A percentile compares a stretch with the other conserved stretches of the same genome.
Evolutionary conservation across 768 basidiomycete genomes (phyloP).

Genomic region (Suillus americanus): DNA sequence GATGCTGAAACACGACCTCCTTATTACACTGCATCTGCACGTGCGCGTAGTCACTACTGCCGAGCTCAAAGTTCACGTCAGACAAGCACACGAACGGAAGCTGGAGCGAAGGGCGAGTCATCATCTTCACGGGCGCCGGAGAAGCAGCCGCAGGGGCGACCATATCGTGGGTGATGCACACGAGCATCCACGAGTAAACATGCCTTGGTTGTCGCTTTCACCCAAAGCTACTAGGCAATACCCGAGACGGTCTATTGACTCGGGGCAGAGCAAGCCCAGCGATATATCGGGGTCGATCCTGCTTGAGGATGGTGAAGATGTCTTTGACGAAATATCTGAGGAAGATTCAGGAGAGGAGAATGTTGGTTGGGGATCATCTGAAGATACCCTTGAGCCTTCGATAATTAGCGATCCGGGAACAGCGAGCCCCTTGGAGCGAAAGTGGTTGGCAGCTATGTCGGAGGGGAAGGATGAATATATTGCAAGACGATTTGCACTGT

Average conservation of each 20-base stretch:
- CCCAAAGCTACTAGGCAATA: conserved; percentile 52
- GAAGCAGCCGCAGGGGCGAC: conserved; percentile 18
- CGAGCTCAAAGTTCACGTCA: conserved; percentile 73
- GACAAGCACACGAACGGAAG: conserved; percentile 39
- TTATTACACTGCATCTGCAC: conserved; percentile 82
- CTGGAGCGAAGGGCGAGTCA: conserved; percentile 27
- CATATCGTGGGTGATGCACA: conserved; percentile 13
- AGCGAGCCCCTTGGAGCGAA: conserved; percentile 74
- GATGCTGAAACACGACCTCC: conserved; percentile 86
- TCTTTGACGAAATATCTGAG: conserved; percentile 31
- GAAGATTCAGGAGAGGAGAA: conserved; percentile 46
- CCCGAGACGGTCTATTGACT: conserved; percentile 48
- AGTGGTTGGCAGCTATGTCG: conserved; percentile 91
- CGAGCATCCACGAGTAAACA: conserved; percentile 14
- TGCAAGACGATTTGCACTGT: conserved; percentile 78
- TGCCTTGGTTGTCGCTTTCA: conserved; percentile 54
- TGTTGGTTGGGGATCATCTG: conserved; percentile 48
- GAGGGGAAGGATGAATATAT: conserved; percentile 73
- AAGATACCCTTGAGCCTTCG: conserved; percentile 50
- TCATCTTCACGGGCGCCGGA: conserved; percentile 22
- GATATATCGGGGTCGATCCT: conserved; percentile 32
- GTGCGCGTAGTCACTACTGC: conserved; percentile 80
- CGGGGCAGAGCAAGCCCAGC: conserved; percentile 39
- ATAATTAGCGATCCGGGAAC: conserved; percentile 83
- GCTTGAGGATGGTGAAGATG: conserved; percentile 34